Evolutionary conservation across 768 basidiomycete genomes (phyloP).

Genomic region (Daedaleopsis sinensis): DNA sequence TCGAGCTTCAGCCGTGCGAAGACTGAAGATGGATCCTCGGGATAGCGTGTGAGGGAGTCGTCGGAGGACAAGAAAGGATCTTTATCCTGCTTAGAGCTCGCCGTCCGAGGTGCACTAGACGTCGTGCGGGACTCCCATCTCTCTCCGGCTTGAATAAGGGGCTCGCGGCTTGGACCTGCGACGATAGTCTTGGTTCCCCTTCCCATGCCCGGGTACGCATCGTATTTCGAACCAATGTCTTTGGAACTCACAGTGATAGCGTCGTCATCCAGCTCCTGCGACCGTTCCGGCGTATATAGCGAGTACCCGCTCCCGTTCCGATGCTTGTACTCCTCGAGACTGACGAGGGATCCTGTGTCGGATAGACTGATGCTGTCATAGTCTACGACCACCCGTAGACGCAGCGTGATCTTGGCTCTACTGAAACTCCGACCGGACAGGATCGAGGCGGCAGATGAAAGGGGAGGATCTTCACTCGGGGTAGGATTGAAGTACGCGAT

Average conservation of each 20-base stretch:
- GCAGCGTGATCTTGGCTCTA: conserved; percentile 72
- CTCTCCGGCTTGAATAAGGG: conserved; percentile 18
- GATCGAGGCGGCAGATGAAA: conserved; percentile 75
- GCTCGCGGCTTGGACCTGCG: conserved; percentile 28
- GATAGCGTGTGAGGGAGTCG: conserved; percentile 9
- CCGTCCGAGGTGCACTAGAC: conserved; percentile 21
- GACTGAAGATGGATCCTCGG: conserved; percentile 20
- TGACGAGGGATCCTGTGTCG: conserved; percentile 82
- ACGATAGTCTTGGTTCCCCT: conserved; percentile 30
- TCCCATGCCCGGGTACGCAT: conserved; percentile 12
- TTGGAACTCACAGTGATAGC: conserved; percentile 76
- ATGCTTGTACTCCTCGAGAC: conserved; percentile 71
- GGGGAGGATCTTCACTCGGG: conserved; percentile 69
- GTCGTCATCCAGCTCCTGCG: conserved; percentile 64
- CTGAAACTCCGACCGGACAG: conserved; percentile 66
- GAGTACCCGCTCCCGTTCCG: conserved; percentile 60
- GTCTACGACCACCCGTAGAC: conserved; percentile 78
- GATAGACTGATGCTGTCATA: conserved; percentile 92
- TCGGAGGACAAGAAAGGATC: conserved; percentile 5
- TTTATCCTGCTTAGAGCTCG: conserved; percentile 7
- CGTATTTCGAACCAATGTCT: conserved; percentile 46
- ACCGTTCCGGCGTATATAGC: conserved; percentile 44
- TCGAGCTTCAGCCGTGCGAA: conserved; percentile 60
- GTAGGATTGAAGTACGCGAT: conserved; percentile 79
- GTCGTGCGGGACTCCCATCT: conserved; percentile 27